Conservation (phyloP, 2,329 filamentous ascomycete genomes). For the Colletotrichum lini region DNA sequence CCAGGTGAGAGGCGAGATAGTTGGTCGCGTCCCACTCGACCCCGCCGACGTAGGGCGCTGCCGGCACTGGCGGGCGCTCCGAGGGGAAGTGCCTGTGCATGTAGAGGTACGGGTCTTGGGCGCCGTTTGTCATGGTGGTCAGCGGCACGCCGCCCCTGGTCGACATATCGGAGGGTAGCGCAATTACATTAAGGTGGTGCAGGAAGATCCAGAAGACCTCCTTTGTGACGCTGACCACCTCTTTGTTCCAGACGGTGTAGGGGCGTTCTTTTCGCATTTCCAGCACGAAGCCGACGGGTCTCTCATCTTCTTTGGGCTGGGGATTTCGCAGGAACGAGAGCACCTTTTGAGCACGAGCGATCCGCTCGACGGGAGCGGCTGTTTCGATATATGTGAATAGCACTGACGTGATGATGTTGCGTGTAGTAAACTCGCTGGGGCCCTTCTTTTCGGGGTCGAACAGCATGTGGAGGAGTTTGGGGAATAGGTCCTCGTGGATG, state of each 20-base stretch:
- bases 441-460: slow-evolving; percentile 99
- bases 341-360: slow-evolving; percentile 79
- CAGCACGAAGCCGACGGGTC: slow-evolving; percentile 87
- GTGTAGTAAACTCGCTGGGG: slow-evolving; percentile 94
- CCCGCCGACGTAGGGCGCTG: slow-evolving; percentile 94
- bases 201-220: slow-evolving; percentile 99
- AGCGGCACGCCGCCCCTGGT: slow-evolving; percentile 45
- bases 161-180: slow-evolving; percentile 68
- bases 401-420: slow-evolving; percentile 89
- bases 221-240: slow-evolving; percentile 92
- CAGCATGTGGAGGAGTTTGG: slow-evolving; percentile 87
- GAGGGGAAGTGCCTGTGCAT: slow-evolving; percentile 84
- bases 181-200: slow-evolving; percentile 90
- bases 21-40: slow-evolving; percentile 99
- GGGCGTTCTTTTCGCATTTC: slow-evolving; percentile 90
- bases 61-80: slow-evolving; percentile 89
- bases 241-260: slow-evolving; percentile 95
- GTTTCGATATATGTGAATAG: slow-evolving; percentile 90
- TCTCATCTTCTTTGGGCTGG: slow-evolving; percentile 79
- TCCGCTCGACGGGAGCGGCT: slow-evolving; percentile 72
- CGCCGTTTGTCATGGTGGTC: slow-evolving; percentile 51
- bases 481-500: slow-evolving; percentile 86
- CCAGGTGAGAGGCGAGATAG: slow-evolving; percentile 92
- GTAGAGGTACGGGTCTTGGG: slow-evolving; percentile 67
- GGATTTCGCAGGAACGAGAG: slow-evolving; percentile 86